Base-by-base conservation (phyloP, 2,329 filamentous ascomycete genomes). In the Gremmenia infestans region DNA sequence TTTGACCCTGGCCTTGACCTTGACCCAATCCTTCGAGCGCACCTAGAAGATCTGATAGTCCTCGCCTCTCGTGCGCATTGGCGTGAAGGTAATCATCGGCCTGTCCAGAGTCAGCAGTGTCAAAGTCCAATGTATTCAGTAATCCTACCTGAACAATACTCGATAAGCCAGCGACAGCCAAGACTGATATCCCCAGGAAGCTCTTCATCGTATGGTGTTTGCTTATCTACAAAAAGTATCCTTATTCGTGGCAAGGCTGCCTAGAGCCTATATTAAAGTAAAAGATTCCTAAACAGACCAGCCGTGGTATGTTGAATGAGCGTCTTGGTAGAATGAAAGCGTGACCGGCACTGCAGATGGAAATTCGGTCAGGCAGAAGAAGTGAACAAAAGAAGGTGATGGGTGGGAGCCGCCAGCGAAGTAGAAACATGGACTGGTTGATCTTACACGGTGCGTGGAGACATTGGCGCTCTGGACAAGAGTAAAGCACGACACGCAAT, bases 321-420 rank as follows among this genome's bases (percentile, higher is more conserved):
- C 54, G 60, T 59, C 52, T 61, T 55, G 40, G 40, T 42, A 14
- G n/a, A 42, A 57, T 61, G 57, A 55, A 61, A 64, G 62, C 61
- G 64, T 67, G 66, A 62, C 66, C 62, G 54, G 65, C 66, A 66
- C 60, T 66, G 56, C 56, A 65, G 61, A 64, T 62, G 48, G 48
- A 51, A 46, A 57, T 46, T 52, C 52, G 58, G 60, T 40, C 62
- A 48, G 56, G 55, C 50, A 39, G 22, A 54, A 58, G 43, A 59
- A 47, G 32, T 54, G 42, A 50, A 50, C 43, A 56, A 60, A 54
- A 54, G 54, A 57, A 52, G 55, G 57, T 55, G 48, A 17, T 52
- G 51, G 56, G 19, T 59, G 48, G 48, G 23, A 56, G 36, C 51
- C 46, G 40, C 14, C 40, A 58, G 46, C 22, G 50, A 57, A 55